These are phyloP conservation scores for Staphylotrichum longicolle DNA, from an alignment of 495 filamentous ascomycete species.

Conservation along the genomic window DNA sequence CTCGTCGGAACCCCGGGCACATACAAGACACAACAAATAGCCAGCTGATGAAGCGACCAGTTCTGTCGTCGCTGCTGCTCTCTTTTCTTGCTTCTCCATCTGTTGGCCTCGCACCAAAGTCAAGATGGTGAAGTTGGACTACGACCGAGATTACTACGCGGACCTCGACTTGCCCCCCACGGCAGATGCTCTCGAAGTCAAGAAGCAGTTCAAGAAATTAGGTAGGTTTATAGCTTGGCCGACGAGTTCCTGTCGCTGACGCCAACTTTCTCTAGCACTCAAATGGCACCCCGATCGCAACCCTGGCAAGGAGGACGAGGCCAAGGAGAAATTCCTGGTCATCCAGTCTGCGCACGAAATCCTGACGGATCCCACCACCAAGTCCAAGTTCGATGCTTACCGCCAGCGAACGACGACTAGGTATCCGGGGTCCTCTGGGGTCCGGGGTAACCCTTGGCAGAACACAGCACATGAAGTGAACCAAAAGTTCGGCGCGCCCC, in stretches of 20 bases:
- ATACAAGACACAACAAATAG: neutral
- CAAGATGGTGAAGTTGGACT: conserved; percentile 74
- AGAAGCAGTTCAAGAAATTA: conserved; percentile 81
- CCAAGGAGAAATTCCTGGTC: conserved; percentile 74
- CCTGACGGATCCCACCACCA: conserved; percentile 63
- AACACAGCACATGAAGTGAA: conserved; percentile 42
- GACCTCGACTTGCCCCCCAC: conserved; percentile 67
- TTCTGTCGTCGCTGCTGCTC: neutral
- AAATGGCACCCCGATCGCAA: conserved; percentile 90
- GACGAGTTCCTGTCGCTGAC: conserved; percentile 3
- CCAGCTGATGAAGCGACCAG: conserved; percentile 3
- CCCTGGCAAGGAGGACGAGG: conserved; percentile 73
- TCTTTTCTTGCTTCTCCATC: conserved; percentile 5
- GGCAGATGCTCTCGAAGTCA: conserved; percentile 70
- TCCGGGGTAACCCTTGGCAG: conserved; percentile 54
- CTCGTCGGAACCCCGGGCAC: neutral
- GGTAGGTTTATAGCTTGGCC: conserved; percentile 48
- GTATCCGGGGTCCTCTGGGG: conserved; percentile 44
- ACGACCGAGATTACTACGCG: conserved; percentile 77
- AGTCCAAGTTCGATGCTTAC: conserved; percentile 74
- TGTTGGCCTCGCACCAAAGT: conserved; percentile 17
- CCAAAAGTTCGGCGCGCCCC: conserved; percentile 40
- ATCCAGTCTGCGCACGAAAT: conserved; percentile 87
- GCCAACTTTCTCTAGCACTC: conserved; percentile 53
- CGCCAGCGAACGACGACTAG: conserved; percentile 41